Conservation (phyloP, 2,329 filamentous ascomycete genomes). For the Fusarium compactum region DNA sequence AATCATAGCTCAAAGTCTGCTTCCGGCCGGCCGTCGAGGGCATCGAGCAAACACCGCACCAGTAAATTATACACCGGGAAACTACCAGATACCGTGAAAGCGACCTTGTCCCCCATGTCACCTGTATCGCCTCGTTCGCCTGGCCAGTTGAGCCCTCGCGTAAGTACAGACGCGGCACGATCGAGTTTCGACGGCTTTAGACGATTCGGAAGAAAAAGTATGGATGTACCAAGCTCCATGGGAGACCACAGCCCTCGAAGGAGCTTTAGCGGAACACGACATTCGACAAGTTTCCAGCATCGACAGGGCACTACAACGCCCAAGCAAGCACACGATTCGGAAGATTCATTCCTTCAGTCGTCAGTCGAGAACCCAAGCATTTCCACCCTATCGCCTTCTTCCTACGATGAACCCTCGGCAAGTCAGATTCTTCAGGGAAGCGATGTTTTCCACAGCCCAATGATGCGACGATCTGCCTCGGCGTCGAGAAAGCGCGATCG, state of each 20-base stretch:
- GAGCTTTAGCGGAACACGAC: conserved; percentile 72
- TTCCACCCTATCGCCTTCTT: conserved; percentile 76
- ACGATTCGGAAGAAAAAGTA: conserved; percentile 61
- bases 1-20: conserved; percentile 34
- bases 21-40: conserved; percentile 42
- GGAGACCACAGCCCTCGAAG: conserved; percentile 62
- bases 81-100: conserved; percentile 69
- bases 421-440: conserved; percentile 91
- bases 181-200: conserved; percentile 67
- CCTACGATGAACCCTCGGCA: conserved; percentile 82
- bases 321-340: conserved; percentile 57
- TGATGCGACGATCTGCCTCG: conserved; percentile 67
- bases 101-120: conserved; percentile 68
- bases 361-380: conserved; percentile 77
- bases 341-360: conserved; percentile 81
- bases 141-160: conserved; percentile 63
- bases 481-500: conserved; percentile 47
- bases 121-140: conserved; percentile 60
- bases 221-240: conserved; percentile 62
- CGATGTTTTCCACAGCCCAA: conserved; percentile 87
- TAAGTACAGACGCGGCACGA: conserved; percentile 64
- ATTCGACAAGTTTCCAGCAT: conserved; percentile 62
- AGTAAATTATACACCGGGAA: conserved; percentile 55
- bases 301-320: conserved; percentile 45
- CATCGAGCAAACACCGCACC: conserved; percentile 45